These are phyloP conservation scores for Boehmeria nivea DNA, from an alignment of 306 rosid genomes.

Conservation along the genomic window DNA sequence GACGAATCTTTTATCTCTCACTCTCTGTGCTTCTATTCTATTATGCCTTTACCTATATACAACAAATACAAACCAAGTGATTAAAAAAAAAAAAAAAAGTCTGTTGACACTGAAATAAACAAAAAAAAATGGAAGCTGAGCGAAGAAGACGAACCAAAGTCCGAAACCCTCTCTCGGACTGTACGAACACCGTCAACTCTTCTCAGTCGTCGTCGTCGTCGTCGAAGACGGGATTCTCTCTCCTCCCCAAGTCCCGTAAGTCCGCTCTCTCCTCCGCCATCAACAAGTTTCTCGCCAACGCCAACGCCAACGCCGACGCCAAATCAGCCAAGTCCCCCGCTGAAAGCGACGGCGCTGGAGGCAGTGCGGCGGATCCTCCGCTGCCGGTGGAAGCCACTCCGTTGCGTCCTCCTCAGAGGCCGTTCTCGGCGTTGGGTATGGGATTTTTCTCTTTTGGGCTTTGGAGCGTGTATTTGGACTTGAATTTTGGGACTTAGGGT, in stretches of 20 bases:
- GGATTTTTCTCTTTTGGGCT: not conserved
- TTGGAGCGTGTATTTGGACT: not conserved
- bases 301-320: not conserved
- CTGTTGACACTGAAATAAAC: not conserved
- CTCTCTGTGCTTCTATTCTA: not conserved
- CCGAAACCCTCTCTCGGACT: constrained; percentile 59
- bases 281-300: constrained; percentile 6
- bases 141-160: constrained; percentile 17
- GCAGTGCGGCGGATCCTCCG: not conserved
- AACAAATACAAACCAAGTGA: too few species aligned
- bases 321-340: not conserved
- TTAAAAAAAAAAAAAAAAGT: not conserved
- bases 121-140: constrained; percentile 35
- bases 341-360: not conserved
- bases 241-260: constrained; percentile 27
- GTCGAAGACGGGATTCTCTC: not conserved
- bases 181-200: constrained; percentile 37
- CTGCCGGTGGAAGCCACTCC: constrained; percentile 5
- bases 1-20: not conserved
- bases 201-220: constrained; percentile 31
- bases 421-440: constrained; percentile 1
- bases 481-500: constrained; percentile 10
- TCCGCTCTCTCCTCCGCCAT: constrained; percentile 23
- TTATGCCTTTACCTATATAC: too few species aligned
- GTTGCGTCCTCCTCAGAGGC: not conserved